A percentile compares a stretch with the other conserved stretches of the same genome.
These are phyloP conservation scores for Pseudogymnoascus pannorum DNA, from an alignment of 2,329 filamentous ascomycete genomes.

Conservation along the genomic window DNA sequence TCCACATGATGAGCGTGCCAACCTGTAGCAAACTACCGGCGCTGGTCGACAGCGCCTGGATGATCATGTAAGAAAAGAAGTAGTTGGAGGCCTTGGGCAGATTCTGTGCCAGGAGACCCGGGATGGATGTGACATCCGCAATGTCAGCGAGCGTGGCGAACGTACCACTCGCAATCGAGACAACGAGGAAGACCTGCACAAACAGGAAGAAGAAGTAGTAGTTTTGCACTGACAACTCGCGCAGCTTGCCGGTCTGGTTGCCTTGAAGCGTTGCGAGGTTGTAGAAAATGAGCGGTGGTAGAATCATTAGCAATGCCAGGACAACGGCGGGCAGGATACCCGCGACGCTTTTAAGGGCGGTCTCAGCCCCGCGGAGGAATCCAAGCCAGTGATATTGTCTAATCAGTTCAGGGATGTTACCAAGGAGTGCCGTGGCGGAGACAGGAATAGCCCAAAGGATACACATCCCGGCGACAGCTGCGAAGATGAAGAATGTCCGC, in stretches of 20 bases:
- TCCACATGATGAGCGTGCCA: constrained; percentile 71
- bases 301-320: constrained; percentile 67
- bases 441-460: constrained; percentile 88
- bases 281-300: constrained; percentile 73
- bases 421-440: constrained; percentile 75
- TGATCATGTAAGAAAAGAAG: constrained; percentile 97
- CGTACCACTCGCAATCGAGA: constrained; percentile 74
- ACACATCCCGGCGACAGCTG: constrained; percentile 65
- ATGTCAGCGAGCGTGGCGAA: constrained; percentile 57
- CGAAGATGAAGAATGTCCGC: constrained; percentile 52
- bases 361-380: constrained; percentile 59
- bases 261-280: constrained; percentile 69
- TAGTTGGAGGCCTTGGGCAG: constrained; percentile 87
- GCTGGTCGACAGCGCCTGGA: constrained; percentile 86
- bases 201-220: constrained; percentile 96
- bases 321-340: constrained; percentile 79
- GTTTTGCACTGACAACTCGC: constrained; percentile 75
- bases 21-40: constrained; percentile 84
- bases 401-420: constrained; percentile 67
- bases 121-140: constrained; percentile 55
- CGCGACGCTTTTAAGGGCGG: constrained; percentile 57
- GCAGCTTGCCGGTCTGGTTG: constrained; percentile 72
- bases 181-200: constrained; percentile 86
- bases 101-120: constrained; percentile 66
- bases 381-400: constrained; percentile 57